Base-by-base conservation (phyloP, 495 filamentous ascomycete species). In the Neurospora hispaniola region DNA sequence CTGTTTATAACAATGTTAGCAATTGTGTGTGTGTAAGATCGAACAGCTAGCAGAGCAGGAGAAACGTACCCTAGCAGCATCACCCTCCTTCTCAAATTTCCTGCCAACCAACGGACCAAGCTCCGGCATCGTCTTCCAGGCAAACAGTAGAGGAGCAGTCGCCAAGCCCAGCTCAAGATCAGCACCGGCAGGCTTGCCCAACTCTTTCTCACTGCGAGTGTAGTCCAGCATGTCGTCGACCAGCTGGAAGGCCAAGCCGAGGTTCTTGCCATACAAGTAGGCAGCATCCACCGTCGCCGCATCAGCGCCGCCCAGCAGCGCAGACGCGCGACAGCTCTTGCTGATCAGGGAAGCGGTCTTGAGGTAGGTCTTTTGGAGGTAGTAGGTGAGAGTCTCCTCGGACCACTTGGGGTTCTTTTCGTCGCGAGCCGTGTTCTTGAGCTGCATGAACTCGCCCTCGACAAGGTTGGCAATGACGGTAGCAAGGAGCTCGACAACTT, bases 211-310 rank as follows among this genome's bases (percentile, higher is more conserved):
- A 38, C 86, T 92, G 66, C 94, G 87, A 0, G 96, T 98, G 79
- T 98, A 99, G 83, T 99, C 96, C 76, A 99, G 86, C 92, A 99
- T 92, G 79, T 99, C 96, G 76, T 99, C 96, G 12, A 99, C 94
- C n/a, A 99, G 85, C 85, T 99, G 96, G 84, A 99, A 99, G 2
- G 96, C 96, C 71, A 99, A 80, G 0, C 96, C 96, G 70, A 99
- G 82, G 76, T 98, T 97, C 82, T 90, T 92, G 42, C 96, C 96
- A 79, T 97, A 99, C 18, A 85, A 75, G 78, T 99, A 99, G 0
- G 96, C 93, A 2, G 96, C 91, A 75, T 98, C 93, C 3, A 97
- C 92, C 18, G 94, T 92, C 75, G 91, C 88, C 2, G 88, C 87
- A 18, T 93, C 88, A 35, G 89, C 87, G 35, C 91, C 87, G 31